A percentile compares a stretch with the other conserved stretches of the same genome.
Evolutionary conservation across 2,329 filamentous ascomycete species (phyloP).

Genomic region (Colletotrichum zoysiae): DNA sequence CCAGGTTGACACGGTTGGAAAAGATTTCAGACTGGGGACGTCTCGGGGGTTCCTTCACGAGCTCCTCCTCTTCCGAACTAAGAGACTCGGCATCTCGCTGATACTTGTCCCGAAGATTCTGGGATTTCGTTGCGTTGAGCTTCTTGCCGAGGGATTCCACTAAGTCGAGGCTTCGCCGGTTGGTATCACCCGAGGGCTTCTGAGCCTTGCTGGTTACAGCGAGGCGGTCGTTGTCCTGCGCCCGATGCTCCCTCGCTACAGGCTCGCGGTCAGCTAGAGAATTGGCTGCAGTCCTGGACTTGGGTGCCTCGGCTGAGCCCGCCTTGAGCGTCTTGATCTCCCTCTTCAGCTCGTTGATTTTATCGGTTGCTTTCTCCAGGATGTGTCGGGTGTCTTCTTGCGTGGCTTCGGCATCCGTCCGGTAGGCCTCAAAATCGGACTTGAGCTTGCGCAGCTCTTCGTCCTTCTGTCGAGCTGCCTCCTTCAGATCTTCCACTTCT

Average conservation of each 20-base stretch:
- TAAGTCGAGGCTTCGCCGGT: constrained; percentile 47
- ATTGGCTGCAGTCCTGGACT: constrained; percentile 14
- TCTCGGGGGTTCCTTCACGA: constrained; percentile 5
- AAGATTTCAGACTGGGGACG: constrained; percentile 37
- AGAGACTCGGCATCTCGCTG: constrained; percentile 47
- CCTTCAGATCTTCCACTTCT: constrained; percentile 49
- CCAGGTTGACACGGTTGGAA: constrained; percentile 43
- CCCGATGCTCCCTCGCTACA: constrained; percentile 12
- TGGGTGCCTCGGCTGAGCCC: constrained; percentile 37
- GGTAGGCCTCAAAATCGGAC: constrained; percentile 66
- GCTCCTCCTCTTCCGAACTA: constrained; percentile 33
- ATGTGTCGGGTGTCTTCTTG: constrained; percentile 69
- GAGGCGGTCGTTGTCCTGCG: constrained; percentile 20
- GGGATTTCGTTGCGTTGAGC: constrained; percentile 44
- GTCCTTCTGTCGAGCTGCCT: constrained; percentile 60
- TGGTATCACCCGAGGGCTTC: constrained; percentile 17
- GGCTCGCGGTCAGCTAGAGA: constrained; percentile 23
- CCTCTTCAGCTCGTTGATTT: constrained; percentile 68
- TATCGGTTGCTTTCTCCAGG: constrained; percentile 67
- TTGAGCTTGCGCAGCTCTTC: constrained; percentile 63
- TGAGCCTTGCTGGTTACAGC: constrained; percentile 34
- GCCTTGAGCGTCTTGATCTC: constrained; percentile 62
- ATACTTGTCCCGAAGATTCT: constrained; percentile 53
- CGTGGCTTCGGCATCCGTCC: constrained; percentile 64
- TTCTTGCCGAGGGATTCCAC: constrained; percentile 41